Conservation (phyloP, 2,329 filamentous ascomycete species). For the Diplodia mutila region DNA sequence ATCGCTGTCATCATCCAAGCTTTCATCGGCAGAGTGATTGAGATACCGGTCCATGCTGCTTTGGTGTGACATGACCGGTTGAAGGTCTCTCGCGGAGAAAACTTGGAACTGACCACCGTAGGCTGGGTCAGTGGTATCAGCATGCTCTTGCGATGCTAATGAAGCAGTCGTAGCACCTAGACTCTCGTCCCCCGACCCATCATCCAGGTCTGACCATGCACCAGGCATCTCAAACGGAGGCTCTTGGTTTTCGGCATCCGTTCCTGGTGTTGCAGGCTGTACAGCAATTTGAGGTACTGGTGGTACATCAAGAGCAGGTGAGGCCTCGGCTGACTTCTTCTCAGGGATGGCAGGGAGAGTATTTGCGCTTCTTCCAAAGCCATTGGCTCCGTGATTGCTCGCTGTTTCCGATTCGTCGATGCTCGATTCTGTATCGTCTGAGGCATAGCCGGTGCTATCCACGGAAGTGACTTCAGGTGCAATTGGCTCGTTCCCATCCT, state of each 20-base stretch:
- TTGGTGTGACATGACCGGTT: conserved; percentile 1
- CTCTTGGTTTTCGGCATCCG: conserved; percentile 32
- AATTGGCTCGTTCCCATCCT: conserved; percentile 61
- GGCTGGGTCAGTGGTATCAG: neutral
- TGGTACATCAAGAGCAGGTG: conserved; percentile 21
- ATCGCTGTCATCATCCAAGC: conserved; percentile 44
- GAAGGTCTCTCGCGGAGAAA: conserved; percentile 5
- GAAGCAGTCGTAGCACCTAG: conserved; percentile 1
- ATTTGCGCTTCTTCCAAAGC: neutral
- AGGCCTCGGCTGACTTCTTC: neutral
- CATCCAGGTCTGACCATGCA: conserved; percentile 33
- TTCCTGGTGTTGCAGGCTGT: conserved; percentile 42
- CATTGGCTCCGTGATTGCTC: neutral
- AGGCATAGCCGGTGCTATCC: conserved; percentile 67
- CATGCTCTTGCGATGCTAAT: neutral
- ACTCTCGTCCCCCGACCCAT: conserved; percentile 33
- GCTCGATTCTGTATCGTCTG: conserved; percentile 40
- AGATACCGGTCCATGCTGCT: conserved; percentile 7
- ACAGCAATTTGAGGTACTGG: conserved; percentile 40
- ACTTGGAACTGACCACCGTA: neutral
- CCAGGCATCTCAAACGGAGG: conserved; percentile 36
- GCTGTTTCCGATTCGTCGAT: conserved; percentile 4
- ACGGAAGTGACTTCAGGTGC: conserved; percentile 72
- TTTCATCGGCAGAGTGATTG: conserved; percentile 28
- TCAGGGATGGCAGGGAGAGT: conserved; percentile 10